These are phyloP conservation scores for Abrus precatorius DNA, from an alignment of 306 rosid species.

Conservation along the genomic window DNA sequence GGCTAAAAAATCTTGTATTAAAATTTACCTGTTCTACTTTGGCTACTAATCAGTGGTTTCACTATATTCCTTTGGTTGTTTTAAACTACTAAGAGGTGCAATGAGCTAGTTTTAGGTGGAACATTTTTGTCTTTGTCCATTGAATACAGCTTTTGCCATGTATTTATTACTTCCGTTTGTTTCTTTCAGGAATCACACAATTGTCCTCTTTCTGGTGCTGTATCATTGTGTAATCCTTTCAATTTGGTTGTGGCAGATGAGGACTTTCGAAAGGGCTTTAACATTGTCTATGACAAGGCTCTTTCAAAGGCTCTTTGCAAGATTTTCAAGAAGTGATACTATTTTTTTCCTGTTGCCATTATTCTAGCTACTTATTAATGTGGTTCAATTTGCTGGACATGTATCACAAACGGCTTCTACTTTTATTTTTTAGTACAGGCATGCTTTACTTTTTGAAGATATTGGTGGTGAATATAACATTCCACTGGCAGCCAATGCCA, in stretches of 20 bases:
- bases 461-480: constrained; percentile 77
- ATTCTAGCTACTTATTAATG: constrained; percentile 31
- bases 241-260: constrained; percentile 87
- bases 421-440: constrained; percentile 59
- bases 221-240: constrained; percentile 97
- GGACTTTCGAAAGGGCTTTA: constrained; percentile 91
- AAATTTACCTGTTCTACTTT: not conserved
- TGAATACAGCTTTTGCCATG: constrained; percentile 20
- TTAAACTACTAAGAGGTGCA: not conserved
- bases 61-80: not conserved
- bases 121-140: constrained; percentile 27
- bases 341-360: constrained; percentile 36
- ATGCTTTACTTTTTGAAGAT: constrained; percentile 82
- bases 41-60: not conserved
- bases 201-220: constrained; percentile 92
- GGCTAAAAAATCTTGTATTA: not conserved
- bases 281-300: constrained; percentile 80
- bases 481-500: constrained; percentile 76
- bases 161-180: constrained; percentile 41
- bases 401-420: not conserved
- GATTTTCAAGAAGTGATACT: constrained; percentile 77
- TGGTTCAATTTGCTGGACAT: constrained; percentile 21
- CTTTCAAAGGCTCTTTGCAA: constrained; percentile 72
- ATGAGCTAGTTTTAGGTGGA: constrained; percentile 20
- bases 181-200: constrained; percentile 70